phyloP scores from a whole-genome alignment of 2,329 filamentous ascomycete species.

The Aureobasidium vineae region DNA sequence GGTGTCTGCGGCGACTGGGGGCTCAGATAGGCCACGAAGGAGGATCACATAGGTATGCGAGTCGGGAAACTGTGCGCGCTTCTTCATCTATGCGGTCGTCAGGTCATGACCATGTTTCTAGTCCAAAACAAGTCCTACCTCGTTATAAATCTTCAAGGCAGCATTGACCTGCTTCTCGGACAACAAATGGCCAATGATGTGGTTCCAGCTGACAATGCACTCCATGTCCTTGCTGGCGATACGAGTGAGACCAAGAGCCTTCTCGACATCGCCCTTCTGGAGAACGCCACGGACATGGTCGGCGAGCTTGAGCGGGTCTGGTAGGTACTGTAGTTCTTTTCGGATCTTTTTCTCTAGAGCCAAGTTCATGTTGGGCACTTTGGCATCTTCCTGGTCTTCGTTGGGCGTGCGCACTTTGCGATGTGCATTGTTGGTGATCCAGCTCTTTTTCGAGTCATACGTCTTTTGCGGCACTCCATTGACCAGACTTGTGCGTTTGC shows the following conservation, averaged over 20 bases:
- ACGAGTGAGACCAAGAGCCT: constrained; percentile 67
- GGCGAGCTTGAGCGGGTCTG: constrained; percentile 71
- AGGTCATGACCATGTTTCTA: background rate
- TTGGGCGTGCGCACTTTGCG: background rate
- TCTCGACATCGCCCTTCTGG: constrained; percentile 57
- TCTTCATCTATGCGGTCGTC: constrained; percentile 73
- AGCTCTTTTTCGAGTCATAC: background rate
- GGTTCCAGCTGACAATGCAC: constrained; percentile 82
- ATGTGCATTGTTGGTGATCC: constrained; percentile 14
- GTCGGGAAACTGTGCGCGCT: constrained; percentile 77
- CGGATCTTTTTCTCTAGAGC: constrained; percentile 40
- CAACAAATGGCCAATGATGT: constrained; percentile 71
- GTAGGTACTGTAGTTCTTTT: constrained; percentile 61
- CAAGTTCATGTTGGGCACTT: constrained; percentile 15
- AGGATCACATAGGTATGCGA: constrained; percentile 80
- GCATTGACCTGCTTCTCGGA: constrained; percentile 57
- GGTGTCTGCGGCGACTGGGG: constrained; percentile 55
- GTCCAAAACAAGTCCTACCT: constrained; percentile 52
- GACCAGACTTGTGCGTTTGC: too few species aligned
- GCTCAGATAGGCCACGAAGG: constrained; percentile 68
- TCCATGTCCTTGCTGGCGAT: constrained; percentile 64
- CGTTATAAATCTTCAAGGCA: constrained; percentile 84
- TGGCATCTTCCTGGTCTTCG: constrained; percentile 26
- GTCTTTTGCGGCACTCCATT: background rate
- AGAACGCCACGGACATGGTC: constrained; percentile 64